Evolutionary conservation across 768 basidiomycete genomes (phyloP).

Genomic region (Pleurotus giganteus): DNA sequence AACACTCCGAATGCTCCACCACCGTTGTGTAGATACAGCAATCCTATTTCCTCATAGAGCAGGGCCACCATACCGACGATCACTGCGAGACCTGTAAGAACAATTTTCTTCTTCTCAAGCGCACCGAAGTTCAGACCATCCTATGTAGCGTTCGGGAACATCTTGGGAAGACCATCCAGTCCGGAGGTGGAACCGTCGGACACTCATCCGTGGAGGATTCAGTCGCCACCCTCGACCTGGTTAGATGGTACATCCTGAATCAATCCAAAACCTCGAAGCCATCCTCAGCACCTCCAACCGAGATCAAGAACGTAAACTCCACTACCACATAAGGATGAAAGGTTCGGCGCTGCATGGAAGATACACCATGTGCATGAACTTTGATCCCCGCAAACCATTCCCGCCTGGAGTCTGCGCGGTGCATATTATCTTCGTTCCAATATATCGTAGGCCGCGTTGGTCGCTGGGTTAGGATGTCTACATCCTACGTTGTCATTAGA

Average conservation of each 20-base stretch:
- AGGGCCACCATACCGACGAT: slow-evolving; percentile 74
- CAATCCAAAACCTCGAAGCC: slow-evolving; percentile 33
- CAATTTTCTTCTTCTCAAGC: slow-evolving; percentile 15
- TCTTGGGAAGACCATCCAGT: slow-evolving; percentile 80
- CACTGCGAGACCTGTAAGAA: slow-evolving; percentile 76
- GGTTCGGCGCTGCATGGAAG: neutral
- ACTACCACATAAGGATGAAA: neutral
- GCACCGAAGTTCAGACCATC: neutral
- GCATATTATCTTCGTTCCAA: too few relatives aligned
- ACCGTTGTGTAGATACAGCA: slow-evolving; percentile 83
- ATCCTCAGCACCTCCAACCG: neutral
- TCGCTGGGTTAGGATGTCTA: neutral
- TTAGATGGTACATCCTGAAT: slow-evolving; percentile 78
- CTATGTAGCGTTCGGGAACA: slow-evolving; percentile 74
- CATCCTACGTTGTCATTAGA: neutral
- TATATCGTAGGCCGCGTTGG: too few relatives aligned
- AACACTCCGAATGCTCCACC: slow-evolving; percentile 85
- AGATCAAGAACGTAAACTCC: neutral
- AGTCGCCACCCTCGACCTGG: slow-evolving; percentile 81
- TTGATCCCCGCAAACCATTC: too few relatives aligned
- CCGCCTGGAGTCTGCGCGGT: too few relatives aligned
- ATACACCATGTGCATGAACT: too few relatives aligned
- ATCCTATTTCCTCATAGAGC: slow-evolving; percentile 79
- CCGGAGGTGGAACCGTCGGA: slow-evolving; percentile 68
- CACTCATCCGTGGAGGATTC: slow-evolving; percentile 94